Conservation (phyloP, 805 yeast species). For the Monosporozyma servazzii region DNA sequence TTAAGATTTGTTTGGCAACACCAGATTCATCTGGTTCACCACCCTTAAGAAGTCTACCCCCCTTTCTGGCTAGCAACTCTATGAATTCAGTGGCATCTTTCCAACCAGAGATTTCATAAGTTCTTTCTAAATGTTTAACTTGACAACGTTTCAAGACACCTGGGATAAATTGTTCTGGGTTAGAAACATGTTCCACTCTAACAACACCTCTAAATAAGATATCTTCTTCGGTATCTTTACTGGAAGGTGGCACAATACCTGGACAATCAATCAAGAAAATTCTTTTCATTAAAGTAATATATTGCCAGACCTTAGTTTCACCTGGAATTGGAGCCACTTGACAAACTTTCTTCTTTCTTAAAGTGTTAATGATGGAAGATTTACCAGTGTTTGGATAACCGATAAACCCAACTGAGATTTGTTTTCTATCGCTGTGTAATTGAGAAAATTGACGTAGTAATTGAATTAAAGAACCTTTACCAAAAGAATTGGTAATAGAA, state of each 20-base stretch:
- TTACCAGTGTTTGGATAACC: slow-evolving; percentile 99
- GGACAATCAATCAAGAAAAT: slow-evolving; percentile 96
- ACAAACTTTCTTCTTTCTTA: slow-evolving; percentile 92
- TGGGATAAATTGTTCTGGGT: slow-evolving; percentile 93
- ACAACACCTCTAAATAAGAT: slow-evolving; percentile 94
- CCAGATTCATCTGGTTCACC: slow-evolving; percentile 97
- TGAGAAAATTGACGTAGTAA: slow-evolving; percentile 86
- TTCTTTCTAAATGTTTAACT: slow-evolving; percentile 83
- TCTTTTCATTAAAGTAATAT: slow-evolving; percentile 91
- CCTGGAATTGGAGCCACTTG: slow-evolving; percentile 98
- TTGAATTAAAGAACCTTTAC: slow-evolving; percentile 94
- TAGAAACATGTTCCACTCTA: slow-evolving; percentile 92
- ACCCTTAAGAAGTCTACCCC: slow-evolving; percentile 87
- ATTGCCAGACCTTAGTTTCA: slow-evolving; percentile 98
- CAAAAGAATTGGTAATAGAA: slow-evolving; percentile 92
- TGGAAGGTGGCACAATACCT: slow-evolving; percentile 95
- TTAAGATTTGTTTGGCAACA: slow-evolving; percentile 79
- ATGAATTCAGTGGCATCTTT: slow-evolving; percentile 65
- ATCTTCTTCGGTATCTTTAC: slow-evolving; percentile 83
- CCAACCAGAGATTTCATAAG: slow-evolving; percentile 94
- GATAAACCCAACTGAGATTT: slow-evolving; percentile 92
- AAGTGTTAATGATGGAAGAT: slow-evolving; percentile 88
- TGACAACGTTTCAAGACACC: slow-evolving; percentile 79
- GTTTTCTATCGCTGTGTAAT: slow-evolving; percentile 86
- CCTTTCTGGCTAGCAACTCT: slow-evolving; percentile 85